Evolutionary conservation across 2,329 filamentous ascomycete genomes (phyloP), one percentile per base, ranked within the genome.

Genomic region (Biscogniauxia marginata): DNA sequence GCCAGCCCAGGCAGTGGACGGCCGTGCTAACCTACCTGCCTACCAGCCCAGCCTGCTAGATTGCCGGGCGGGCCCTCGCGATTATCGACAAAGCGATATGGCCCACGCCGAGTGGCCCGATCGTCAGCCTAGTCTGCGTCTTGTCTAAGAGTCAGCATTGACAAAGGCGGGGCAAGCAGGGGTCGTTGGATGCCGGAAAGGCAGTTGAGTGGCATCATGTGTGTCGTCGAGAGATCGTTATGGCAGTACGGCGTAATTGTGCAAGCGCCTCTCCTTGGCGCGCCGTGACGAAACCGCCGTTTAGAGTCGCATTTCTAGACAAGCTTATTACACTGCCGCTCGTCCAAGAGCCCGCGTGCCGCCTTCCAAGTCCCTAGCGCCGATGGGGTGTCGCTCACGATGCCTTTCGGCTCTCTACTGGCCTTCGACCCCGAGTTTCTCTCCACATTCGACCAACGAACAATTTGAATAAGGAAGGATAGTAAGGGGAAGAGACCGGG

Each of bases 111-210:
- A 22, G 44, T 20, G 20, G 20, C 44, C 18, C 44, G 20, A 46
- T 20, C 44, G 44, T 46, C 44, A 46, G 44, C 44, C 44, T 46
- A 46, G 44, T 46, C 44, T 22, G 44, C 18, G 44, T 20, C 18
- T 22, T 21, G 20, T 34, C 9, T 46, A 13, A 39, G 34, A 65
- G 64, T 68, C 66, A 70, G 66, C 68, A 58, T 67, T 71, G 64
- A 71, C 67, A 70, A 71, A 70, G 69, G 69, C 65, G 68, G 69
- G 68, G 63, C 64, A 58, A 50, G 57, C 63, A 61, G 65, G 63
- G 63, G 55, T 61, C 22, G 25, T 47, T 44, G 50, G 52, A 34
- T 52, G 49, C 11, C 44, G 25, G 48, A 48, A 47, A 53, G 43
- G n/a, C 55, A 24, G 49, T 53, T 25, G 44, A 50, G 53, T 56